Base-by-base conservation (phyloP, 495 filamentous ascomycete species). In the Cetradonia linearis region DNA sequence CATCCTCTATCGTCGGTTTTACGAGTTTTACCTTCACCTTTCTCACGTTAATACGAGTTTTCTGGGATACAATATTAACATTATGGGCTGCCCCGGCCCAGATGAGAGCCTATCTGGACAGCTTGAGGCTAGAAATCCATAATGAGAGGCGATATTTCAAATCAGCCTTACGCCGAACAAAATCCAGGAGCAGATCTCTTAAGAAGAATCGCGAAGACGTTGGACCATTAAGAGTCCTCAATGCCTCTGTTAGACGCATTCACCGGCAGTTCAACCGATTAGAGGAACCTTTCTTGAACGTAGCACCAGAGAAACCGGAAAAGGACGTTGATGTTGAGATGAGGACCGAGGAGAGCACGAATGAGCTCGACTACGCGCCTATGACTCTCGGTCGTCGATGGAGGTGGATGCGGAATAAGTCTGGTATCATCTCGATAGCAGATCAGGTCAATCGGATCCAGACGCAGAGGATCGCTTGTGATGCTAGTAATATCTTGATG, bases 381-480 rank as follows among this genome's bases (percentile, higher is more conserved):
- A 68, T 68, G 64, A 62, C 55, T 31, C 28, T 66, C 8, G 27
- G 58, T 11, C 61, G 64, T 18, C 58, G 66, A 28, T 59, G 57
- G 48, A 57, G 16, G 30, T 68, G 66, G 66, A 58, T 68, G 63
- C 61, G 59, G 14, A 60, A 34, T 23, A 68, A 68, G 40, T 36
- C 56, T 5, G 52, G 66, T n/a, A 49, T 66, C 46, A 60, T 68
- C 14, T 46, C 40, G 11, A 56, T 68, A 23, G 58, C 64, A 2
- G 64, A 68, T 20, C 55, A 63, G 46, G 66, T 68, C 23, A 62
- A 56, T 55, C 59, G 66, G n/a, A 66, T 63, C 20, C 66, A 68
- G 18, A 66, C 62, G 28, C 61, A 65, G 10, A 62, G 66, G 40
- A 66, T 68, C 30, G 64, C 63, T 14, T 62, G 54, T 49, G 64